phyloP scores from a whole-genome alignment of 2,329 filamentous ascomycete species.

The Sordariomycetes sp. region DNA sequence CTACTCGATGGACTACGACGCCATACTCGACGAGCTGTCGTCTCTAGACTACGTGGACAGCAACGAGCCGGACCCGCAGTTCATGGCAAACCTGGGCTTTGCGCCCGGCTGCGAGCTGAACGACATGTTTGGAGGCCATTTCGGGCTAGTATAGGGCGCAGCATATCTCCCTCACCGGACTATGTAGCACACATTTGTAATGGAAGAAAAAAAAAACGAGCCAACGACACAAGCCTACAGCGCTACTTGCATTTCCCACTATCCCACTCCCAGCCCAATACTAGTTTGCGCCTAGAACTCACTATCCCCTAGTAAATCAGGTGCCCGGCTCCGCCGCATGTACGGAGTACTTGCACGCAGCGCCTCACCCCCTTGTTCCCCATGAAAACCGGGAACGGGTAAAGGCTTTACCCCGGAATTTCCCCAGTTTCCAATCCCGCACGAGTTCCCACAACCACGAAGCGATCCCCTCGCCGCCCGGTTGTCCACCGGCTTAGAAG shows the following conservation, averaged over 20 bases:
- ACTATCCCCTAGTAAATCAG: too few relatives aligned
- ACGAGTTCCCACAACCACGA: too few relatives aligned
- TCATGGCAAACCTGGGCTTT: constrained; percentile 55
- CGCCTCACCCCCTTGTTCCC: background rate
- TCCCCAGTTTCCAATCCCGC: background rate
- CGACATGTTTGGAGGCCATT: constrained; percentile 29
- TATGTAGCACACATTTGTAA: too few relatives aligned
- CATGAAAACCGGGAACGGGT: background rate
- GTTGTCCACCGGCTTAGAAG: too few relatives aligned
- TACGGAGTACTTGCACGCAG: too few relatives aligned
- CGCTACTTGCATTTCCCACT: too few relatives aligned
- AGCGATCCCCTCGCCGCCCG: too few relatives aligned
- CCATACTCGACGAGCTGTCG: constrained; percentile 36
- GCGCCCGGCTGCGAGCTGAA: constrained; percentile 46
- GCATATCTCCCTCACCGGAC: background rate
- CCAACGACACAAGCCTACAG: too few relatives aligned
- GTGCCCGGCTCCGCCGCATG: too few relatives aligned
- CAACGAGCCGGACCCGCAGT: constrained; percentile 43
- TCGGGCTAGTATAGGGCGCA: constrained; percentile 14
- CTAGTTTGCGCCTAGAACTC: too few relatives aligned
- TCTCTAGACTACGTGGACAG: constrained; percentile 34
- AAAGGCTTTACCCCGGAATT: background rate
- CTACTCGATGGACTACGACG: constrained; percentile 29
- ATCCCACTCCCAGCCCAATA: too few relatives aligned
- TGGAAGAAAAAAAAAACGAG: too few relatives aligned